A percentile compares a stretch with the other conserved stretches of the same genome.
Conservation (phyloP, 805 yeast species). For the Saccharomycopsis oosterbeekiorum region DNA sequence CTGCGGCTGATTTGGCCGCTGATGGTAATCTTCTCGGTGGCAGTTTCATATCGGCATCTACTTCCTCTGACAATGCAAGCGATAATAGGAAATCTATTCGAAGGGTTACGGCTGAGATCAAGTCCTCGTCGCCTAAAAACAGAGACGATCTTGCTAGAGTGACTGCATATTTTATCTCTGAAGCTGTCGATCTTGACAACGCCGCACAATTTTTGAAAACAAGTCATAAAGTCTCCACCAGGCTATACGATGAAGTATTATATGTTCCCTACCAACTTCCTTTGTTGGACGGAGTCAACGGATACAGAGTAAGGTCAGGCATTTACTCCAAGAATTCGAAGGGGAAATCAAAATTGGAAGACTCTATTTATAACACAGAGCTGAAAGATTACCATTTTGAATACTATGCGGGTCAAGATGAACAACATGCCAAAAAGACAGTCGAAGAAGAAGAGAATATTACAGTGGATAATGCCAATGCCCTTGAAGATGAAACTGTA, state of each 20-base stretch:
- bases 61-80: not conserved
- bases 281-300: constrained; percentile 71
- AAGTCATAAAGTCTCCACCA: constrained; percentile 75
- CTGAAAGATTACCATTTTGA: constrained; percentile 88
- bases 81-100: constrained; percentile 12
- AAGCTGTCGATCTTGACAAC: constrained; percentile 57
- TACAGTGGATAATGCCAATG: not conserved
- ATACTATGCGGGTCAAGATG: constrained; percentile 57
- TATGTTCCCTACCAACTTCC: constrained; percentile 88
- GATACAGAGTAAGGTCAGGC: constrained; percentile 66
- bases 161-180: constrained; percentile 87
- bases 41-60: not conserved
- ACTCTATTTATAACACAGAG: constrained; percentile 68
- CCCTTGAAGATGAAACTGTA: not conserved
- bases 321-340: constrained; percentile 30
- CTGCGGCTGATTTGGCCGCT: too few species aligned
- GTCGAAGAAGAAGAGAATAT: constrained; percentile 5
- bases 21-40: not conserved
- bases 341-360: constrained; percentile 49
- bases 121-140: constrained; percentile 37
- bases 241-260: constrained; percentile 86
- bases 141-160: constrained; percentile 65
- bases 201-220: constrained; percentile 55
- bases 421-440: constrained; percentile 23
- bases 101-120: constrained; percentile 35